Evolutionary conservation across 2,329 filamentous ascomycete genomes (phyloP).

Genomic region (Xylaria sp.): DNA sequence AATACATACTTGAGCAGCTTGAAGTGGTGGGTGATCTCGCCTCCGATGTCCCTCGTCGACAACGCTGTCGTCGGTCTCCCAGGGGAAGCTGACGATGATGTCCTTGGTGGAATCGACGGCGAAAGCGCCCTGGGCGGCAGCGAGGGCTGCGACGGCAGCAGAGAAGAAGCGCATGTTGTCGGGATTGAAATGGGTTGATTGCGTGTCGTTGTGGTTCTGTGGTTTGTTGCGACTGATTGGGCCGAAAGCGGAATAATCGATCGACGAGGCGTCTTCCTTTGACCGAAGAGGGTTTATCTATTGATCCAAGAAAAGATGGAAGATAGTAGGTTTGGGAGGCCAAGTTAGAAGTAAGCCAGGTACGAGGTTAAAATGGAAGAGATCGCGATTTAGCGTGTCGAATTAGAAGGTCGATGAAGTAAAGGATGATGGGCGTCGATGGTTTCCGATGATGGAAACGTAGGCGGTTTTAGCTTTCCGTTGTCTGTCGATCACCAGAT

Average conservation of each 20-base stretch:
- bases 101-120: slow-evolving; percentile 70
- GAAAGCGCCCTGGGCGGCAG: slow-evolving; percentile 60
- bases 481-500: neutral
- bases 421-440: neutral
- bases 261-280: too few species aligned
- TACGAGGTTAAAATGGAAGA: neutral
- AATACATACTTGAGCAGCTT: slow-evolving; percentile 63
- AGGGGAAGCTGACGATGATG: slow-evolving; percentile 78
- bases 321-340: neutral
- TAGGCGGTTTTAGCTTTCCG: neutral
- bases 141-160: slow-evolving; percentile 57
- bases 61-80: slow-evolving; percentile 67
- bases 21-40: slow-evolving; percentile 79
- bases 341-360: too few species aligned
- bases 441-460: neutral
- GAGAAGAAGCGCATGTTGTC: slow-evolving; percentile 65
- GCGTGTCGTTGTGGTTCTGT: neutral
- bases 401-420: too few species aligned
- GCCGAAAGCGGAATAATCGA: too few species aligned
- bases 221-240: neutral
- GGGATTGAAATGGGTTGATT: slow-evolving; percentile 14
- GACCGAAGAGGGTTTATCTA: too few species aligned
- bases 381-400: too few species aligned
- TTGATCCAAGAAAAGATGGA: neutral
- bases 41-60: slow-evolving; percentile 69